phyloP scores from a whole-genome alignment of 495 filamentous ascomycete genomes.

The Choiromyces venosus region DNA sequence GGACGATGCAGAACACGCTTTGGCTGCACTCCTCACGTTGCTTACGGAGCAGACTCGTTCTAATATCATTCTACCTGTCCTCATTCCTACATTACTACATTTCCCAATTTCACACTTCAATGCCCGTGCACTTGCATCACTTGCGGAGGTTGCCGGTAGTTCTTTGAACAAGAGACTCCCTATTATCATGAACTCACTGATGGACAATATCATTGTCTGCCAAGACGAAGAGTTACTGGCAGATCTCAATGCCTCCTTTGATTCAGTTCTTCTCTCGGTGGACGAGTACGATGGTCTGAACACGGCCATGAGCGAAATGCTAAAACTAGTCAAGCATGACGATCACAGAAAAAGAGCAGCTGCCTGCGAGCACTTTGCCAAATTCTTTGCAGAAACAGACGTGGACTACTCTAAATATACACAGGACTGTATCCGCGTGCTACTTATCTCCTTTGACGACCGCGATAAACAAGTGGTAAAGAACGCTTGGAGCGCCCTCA shows the following conservation, averaged over 20 bases:
- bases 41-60: constrained; percentile 89
- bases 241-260: constrained; percentile 74
- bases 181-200: constrained; percentile 80
- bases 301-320: constrained; percentile 84
- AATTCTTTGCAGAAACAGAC: constrained; percentile 75
- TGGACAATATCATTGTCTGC: constrained; percentile 79
- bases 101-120: constrained; percentile 94
- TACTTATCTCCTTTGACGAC: constrained; percentile 90
- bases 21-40: constrained; percentile 84
- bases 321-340: constrained; percentile 81
- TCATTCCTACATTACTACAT: constrained; percentile 83
- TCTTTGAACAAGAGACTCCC: constrained; percentile 86
- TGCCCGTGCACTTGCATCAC: constrained; percentile 81
- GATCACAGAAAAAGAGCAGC: constrained; percentile 76
- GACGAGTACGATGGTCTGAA: constrained; percentile 96
- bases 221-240: constrained; percentile 67
- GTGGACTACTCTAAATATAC: constrained; percentile 91
- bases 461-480: constrained; percentile 78
- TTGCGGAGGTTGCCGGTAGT: constrained; percentile 80
- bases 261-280: constrained; percentile 81
- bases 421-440: constrained; percentile 80
- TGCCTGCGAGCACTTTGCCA: constrained; percentile 74
- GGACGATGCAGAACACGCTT: constrained; percentile 80
- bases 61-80: constrained; percentile 92
- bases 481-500: constrained; percentile 84